Base-by-base conservation (phyloP, 306 rosid species). In the Lagenaria siceraria region DNA sequence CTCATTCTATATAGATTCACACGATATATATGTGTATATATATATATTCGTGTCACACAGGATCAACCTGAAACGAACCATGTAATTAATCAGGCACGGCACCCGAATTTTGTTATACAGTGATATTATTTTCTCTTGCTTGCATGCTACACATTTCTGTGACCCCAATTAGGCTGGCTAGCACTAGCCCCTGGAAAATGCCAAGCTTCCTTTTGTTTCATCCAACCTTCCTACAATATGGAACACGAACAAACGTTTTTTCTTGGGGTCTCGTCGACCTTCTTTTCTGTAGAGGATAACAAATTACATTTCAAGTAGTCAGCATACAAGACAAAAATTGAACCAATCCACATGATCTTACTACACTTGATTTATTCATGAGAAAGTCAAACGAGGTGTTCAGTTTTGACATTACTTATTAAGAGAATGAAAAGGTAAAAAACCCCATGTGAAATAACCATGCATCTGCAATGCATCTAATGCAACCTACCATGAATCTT, bases 221-320 rank as follows among this genome's bases (percentile, higher is more conserved):
- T 56, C 43, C 25, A 53, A 49, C 80, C 72, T 51, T 40, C 86
- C 88, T 86, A 90, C 93, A 93, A 78, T 88, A 91, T 88, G 31
- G 98, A 83, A 83, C 98, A 93, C 10, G 97, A 87, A 80, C 97
- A 93, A 35, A 86, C 36, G 36, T 21, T 88, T 82, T 91, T 91
- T 84, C 90, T 88, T 56, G 97, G 89, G 51, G 56, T 77, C 77
- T 91, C 92, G 14, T 89, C 97, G 17, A 91, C 81, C 79, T 91
- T 93, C 81, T 90, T 91, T 83, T 89, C 97, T 93, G 96, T 83
- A 81, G 72, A 76, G 29, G 43, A 61, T 65, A 46, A 82, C 53
- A 84, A 66, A 64, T 54, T 21, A 54, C n/a, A 8, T 73, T 22
- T 82, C 64, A 79, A 51, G 79, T 53, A 19, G 24, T 53, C 72